A percentile compares a stretch with the other conserved stretches of the same genome.
These are phyloP conservation scores for Echinochloa phyllopogon DNA, from an alignment of 176 grass and related monocot genomes.

Conservation along the genomic window DNA sequence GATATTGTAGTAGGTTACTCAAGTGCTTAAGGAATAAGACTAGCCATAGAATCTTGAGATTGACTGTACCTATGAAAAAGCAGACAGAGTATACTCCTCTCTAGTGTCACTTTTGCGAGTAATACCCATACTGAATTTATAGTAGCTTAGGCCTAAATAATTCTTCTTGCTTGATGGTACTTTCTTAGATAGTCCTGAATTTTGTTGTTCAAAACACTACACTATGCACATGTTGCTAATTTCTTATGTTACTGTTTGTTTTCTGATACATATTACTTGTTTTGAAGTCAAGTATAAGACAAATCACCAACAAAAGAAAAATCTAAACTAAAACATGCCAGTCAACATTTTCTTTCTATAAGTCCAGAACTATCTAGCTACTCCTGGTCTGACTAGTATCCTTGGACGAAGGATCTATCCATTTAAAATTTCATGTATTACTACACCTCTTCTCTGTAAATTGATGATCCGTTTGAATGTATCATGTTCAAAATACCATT, in stretches of 20 bases:
- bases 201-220: constrained; percentile 11
- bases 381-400: neutral
- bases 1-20: neutral
- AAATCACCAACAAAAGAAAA: neutral
- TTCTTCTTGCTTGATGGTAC: constrained; percentile 16
- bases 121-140: neutral
- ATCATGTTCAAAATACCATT: neutral
- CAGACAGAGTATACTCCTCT: neutral
- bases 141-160: neutral
- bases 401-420: neutral
- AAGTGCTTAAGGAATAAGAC: neutral
- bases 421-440: constrained; percentile 12
- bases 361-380: neutral
- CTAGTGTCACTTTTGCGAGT: neutral
- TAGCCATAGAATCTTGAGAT: constrained; percentile 6
- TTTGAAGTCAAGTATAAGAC: neutral
- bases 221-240: neutral
- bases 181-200: neutral
- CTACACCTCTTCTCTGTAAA: neutral
- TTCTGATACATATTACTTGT: constrained; percentile 4
- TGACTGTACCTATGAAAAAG: constrained; percentile 4
- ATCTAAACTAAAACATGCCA: neutral
- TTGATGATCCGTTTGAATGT: constrained; percentile 18
- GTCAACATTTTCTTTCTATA: constrained; percentile 24
- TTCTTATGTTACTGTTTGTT: neutral